A percentile compares a stretch with the other conserved stretches of the same genome.
phyloP scores from a whole-genome alignment of 2,329 filamentous ascomycete species.

The Pseudogymnoascus sp. region DNA sequence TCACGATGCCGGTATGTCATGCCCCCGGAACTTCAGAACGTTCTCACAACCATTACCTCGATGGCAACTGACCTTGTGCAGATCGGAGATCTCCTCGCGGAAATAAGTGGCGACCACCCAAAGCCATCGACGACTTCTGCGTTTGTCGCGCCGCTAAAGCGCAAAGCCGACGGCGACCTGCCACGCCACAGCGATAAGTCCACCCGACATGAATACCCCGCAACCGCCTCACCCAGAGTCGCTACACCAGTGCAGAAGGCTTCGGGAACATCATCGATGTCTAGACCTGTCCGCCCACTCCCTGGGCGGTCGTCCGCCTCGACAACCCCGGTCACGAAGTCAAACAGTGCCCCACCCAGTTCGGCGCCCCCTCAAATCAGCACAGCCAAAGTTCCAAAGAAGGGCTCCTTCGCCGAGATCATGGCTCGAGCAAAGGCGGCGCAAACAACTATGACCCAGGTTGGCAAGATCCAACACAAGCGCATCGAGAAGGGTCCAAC shows the following conservation, averaged over 20 bases:
- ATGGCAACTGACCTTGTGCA: constrained; percentile 24
- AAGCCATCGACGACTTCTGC: constrained; percentile 25
- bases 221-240: constrained; percentile 20
- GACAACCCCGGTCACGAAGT: constrained; percentile 33
- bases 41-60: constrained; percentile 2
- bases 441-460: constrained; percentile 49
- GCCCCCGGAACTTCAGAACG: neutral
- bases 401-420: constrained; percentile 66
- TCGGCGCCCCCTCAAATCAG: constrained; percentile 1
- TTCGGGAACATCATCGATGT: constrained; percentile 18
- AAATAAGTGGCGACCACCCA: constrained; percentile 47
- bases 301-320: neutral
- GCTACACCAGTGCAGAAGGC: constrained; percentile 16
- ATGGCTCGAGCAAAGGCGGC: constrained; percentile 63
- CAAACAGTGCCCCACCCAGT: constrained; percentile 13
- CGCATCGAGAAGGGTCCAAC: constrained; percentile 54
- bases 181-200: constrained; percentile 35
- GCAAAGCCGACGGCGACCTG: constrained; percentile 48
- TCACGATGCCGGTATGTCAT: constrained; percentile 8
- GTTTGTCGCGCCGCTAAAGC: constrained; percentile 37
- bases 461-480: constrained; percentile 69
- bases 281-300: constrained; percentile 19
- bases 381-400: constrained; percentile 47
- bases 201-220: constrained; percentile 27
- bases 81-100: constrained; percentile 51